Percentiles rank a stretch among this genome's conserved stretches.
Conservation (phyloP, 2,329 filamentous ascomycete genomes). For the Cordyceps javanica region DNA sequence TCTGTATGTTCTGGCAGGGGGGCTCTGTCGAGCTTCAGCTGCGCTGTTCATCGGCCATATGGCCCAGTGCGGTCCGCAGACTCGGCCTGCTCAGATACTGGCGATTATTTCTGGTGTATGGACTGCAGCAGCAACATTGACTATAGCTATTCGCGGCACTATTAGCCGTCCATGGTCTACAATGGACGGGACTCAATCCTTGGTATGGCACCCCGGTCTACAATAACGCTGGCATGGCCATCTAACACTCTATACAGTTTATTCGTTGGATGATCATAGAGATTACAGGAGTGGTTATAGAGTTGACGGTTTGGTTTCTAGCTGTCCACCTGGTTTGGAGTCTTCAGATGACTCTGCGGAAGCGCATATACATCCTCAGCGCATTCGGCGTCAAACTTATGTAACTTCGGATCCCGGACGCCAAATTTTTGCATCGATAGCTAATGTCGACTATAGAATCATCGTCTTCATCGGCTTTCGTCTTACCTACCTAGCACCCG, state of each 20-base stretch:
- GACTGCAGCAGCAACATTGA: not conserved
- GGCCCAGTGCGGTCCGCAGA: slow-evolving; percentile 6
- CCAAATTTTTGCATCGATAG: not conserved
- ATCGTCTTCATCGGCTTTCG: not conserved
- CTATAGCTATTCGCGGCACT: not conserved
- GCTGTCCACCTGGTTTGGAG: slow-evolving; percentile 5
- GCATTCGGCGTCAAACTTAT: slow-evolving; percentile 6
- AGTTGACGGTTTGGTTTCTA: not conserved
- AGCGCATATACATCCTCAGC: slow-evolving; percentile 8
- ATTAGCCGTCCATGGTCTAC: not conserved
- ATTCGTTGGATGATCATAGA: slow-evolving; percentile 6
- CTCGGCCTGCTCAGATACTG: not conserved
- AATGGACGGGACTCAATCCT: not conserved
- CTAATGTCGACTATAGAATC: not conserved
- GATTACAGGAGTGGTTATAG: not conserved
- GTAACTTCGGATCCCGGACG: not conserved
- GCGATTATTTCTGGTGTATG: not conserved
- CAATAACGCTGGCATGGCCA: no score
- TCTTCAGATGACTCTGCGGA: slow-evolving; percentile 8
- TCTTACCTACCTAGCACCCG: not conserved
- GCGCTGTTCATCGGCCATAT: slow-evolving; percentile 9
- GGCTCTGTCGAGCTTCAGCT: slow-evolving; percentile 1
- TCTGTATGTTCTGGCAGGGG: not conserved
- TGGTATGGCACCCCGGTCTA: not conserved
- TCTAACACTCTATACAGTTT: not conserved